Evolutionary conservation across 2,329 filamentous ascomycete genomes (phyloP).

Genomic region (Knoxdaviesia proteae): DNA sequence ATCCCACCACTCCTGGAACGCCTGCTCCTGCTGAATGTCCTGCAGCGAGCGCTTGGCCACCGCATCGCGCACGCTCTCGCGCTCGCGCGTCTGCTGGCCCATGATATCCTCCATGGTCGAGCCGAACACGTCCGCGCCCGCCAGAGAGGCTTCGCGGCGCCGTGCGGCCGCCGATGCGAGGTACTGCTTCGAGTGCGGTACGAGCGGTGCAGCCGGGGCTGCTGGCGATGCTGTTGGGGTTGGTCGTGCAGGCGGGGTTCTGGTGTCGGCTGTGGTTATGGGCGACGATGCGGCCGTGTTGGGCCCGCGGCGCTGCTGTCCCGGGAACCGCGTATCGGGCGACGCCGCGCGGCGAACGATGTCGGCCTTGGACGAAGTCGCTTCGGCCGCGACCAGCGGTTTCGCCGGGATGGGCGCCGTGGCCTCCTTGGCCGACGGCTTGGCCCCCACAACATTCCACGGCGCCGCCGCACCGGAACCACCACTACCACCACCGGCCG

Average conservation of each 20-base stretch:
- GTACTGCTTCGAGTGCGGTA: constrained; percentile 41
- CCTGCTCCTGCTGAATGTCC: constrained; percentile 92
- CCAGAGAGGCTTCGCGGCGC: no score
- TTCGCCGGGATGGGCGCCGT: constrained; percentile 18
- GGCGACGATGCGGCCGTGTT: not conserved
- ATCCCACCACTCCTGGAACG: constrained; percentile 94
- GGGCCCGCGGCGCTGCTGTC: constrained; percentile 18
- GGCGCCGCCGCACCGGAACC: constrained; percentile 20
- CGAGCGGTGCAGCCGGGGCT: constrained; percentile 15
- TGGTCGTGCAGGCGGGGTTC: no score
- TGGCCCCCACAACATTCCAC: constrained; percentile 43
- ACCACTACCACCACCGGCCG: no score
- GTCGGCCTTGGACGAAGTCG: constrained; percentile 13
- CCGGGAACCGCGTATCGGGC: constrained; percentile 41
- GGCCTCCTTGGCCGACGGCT: constrained; percentile 28
- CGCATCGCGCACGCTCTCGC: constrained; percentile 62
- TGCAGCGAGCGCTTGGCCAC: constrained; percentile 73
- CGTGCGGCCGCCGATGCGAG: constrained; percentile 28
- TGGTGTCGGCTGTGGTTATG: no score
- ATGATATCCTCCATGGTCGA: constrained; percentile 77
- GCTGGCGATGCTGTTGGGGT: constrained; percentile 7
- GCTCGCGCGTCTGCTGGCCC: constrained; percentile 65
- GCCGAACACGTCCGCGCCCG: constrained; percentile 42
- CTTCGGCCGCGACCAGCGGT: constrained; percentile 21
- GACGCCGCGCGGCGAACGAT: constrained; percentile 29